Evolutionary conservation across 148 eudicot genomes (phyloP).

Genomic region (Suaeda aralocaspica): DNA sequence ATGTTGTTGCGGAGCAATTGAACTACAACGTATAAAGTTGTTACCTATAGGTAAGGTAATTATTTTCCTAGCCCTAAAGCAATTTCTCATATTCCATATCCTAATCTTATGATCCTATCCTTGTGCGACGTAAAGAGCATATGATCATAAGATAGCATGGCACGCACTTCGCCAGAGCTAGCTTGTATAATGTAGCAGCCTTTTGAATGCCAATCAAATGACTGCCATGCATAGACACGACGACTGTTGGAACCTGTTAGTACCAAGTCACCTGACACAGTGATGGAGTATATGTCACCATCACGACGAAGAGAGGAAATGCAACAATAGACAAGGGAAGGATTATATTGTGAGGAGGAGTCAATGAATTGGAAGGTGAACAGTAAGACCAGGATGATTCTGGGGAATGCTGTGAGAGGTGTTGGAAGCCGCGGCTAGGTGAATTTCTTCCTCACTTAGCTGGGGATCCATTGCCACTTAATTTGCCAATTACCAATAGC

Average conservation of each 20-base stretch:
- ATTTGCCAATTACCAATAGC: too few species aligned
- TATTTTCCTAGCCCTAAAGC: slow-evolving; percentile 38
- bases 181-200: slow-evolving; percentile 45
- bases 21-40: slow-evolving; percentile 15
- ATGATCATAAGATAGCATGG: slow-evolving; percentile 39
- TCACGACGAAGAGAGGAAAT: too few species aligned
- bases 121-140: slow-evolving; percentile 47
- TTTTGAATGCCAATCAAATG: slow-evolving; percentile 39
- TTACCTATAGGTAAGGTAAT: slow-evolving; percentile 37
- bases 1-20: slow-evolving; percentile 29
- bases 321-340: too few species aligned
- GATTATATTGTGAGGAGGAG: too few species aligned
- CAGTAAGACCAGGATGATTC: too few species aligned
- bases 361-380: too few species aligned
- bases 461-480: too few species aligned
- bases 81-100: slow-evolving; percentile 30
- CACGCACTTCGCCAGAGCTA: slow-evolving; percentile 35
- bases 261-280: slow-evolving; percentile 29
- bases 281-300: too few species aligned
- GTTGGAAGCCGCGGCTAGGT: too few species aligned
- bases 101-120: slow-evolving; percentile 45
- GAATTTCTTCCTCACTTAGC: too few species aligned
- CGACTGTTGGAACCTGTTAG: slow-evolving; percentile 48
- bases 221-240: slow-evolving; percentile 46
- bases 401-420: too few species aligned